Base-by-base conservation (phyloP, 2,329 filamentous ascomycete species). In the Parastagonospora nodorum region DNA sequence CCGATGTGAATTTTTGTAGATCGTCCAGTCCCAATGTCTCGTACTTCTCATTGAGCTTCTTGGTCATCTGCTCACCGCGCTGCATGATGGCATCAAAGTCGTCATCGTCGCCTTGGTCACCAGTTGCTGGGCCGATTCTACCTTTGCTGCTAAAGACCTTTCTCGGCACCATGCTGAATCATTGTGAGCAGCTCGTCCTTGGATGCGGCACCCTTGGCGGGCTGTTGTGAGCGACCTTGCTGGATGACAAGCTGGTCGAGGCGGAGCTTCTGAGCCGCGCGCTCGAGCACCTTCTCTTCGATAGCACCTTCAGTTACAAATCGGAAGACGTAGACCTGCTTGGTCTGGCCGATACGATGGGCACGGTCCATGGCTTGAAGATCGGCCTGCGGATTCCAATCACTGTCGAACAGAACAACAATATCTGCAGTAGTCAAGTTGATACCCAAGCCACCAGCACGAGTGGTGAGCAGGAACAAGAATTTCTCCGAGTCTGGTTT, bases 371-470 rank as follows among this genome's bases (percentile, higher is more conserved):
- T 99, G 49, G 94, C 94, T 75, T 99, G 94, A 52, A 99, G 78
- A 85, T 99, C 94, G 14, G 94, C 94, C 75, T 99, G 94, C 8
- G 94, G 94, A 68, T 97, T 97, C 94, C 94, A 99, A 72, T 99
- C 94, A 66, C 92, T 97, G 74, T 99, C 94, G 68, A 94, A 99
- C 6, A 99, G 84, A 28, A 99, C 85, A 51, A 99, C 94, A 67
- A 97, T 96, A 66, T 99, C 94, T 48, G 94, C 94, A 53, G 84
- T 88, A 0, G 94, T 99, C 69, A 99, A 78, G 72, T 99, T 99
- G 80, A 99, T 99, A 67, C 94, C 94, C 47, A 99, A 78, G 65
- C 94, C 94, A 80, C 94, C 94, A 50, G 94, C 94, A 76, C 94
- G 87, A 33, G 94, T 99, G 0, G 94, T 99, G 39, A 99, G 82